These are phyloP conservation scores for Fraxinus paxiana DNA, from an alignment of 305 asterid species.

Conservation along the genomic window DNA sequence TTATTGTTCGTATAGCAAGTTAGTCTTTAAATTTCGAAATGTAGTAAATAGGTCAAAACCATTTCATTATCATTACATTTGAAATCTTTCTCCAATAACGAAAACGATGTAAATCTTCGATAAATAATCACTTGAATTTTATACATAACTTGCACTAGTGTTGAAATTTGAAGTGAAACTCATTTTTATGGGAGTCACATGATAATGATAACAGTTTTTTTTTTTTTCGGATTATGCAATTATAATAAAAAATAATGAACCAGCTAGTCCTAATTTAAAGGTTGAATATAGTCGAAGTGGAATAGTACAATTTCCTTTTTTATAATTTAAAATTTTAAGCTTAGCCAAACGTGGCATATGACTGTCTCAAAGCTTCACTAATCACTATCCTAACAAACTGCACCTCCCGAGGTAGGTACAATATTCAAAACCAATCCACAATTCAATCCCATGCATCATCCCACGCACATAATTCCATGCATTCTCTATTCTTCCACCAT, in stretches of 20 bases:
- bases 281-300: neutral
- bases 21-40: neutral
- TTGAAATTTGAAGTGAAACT: neutral
- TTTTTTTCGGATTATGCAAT: no score
- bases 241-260: no score
- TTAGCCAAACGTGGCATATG: neutral
- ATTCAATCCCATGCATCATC: conserved; percentile 8
- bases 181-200: neutral
- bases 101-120: neutral
- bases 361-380: neutral
- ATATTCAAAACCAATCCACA: conserved; percentile 11
- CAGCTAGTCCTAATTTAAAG: no score
- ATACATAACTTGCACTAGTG: neutral
- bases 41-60: neutral
- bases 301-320: neutral
- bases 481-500: conserved; percentile 20
- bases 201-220: neutral
- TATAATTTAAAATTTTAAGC: neutral
- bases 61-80: neutral
- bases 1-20: neutral
- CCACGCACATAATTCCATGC: conserved; percentile 36
- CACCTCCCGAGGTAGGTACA: conserved; percentile 38
- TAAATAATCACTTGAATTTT: neutral
- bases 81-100: neutral
- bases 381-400: neutral